A percentile compares a stretch with the other conserved stretches of the same genome.
Conservation (phyloP, 306 rosid species). For the Prunus fruticosa region DNA sequence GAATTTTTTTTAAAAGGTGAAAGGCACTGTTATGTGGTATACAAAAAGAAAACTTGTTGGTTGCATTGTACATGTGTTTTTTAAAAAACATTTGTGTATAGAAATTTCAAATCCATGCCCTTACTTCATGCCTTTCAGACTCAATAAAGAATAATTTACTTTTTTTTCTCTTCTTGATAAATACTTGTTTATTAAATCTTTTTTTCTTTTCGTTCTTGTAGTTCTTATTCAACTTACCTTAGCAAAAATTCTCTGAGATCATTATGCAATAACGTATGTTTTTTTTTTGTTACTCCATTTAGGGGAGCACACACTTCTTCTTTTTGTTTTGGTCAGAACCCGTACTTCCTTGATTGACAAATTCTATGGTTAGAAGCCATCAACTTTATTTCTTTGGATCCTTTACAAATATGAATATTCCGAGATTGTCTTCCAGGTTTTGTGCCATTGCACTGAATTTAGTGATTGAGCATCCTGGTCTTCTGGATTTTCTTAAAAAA, state of each 20-base stretch:
- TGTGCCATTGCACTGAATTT: not conserved
- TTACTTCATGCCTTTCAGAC: not conserved
- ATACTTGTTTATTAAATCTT: not conserved
- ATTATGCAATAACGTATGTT: not conserved
- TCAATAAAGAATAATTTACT: not conserved
- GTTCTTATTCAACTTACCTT: not conserved
- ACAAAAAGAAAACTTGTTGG: not conserved
- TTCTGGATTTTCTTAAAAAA: not conserved
- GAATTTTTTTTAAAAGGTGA: not conserved
- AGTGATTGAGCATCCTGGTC: not conserved
- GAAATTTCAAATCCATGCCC: not conserved
- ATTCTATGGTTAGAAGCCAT: not conserved
- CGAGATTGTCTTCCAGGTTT: not conserved
- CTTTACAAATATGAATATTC: not conserved
- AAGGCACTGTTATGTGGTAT: not conserved
- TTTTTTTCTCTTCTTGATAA: not conserved
- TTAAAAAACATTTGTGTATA: not conserved
- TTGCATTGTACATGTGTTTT: not conserved
- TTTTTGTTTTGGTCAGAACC: not conserved
- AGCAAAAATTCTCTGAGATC: not conserved
- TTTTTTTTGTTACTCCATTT: not conserved
- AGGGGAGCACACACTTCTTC: not conserved
- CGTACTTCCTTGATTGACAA: not conserved
- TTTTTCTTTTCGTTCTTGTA: not conserved
- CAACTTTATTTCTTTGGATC: not conserved